Base-by-base conservation (phyloP, 345 rosid species). In the Linum usitatissimum region DNA sequence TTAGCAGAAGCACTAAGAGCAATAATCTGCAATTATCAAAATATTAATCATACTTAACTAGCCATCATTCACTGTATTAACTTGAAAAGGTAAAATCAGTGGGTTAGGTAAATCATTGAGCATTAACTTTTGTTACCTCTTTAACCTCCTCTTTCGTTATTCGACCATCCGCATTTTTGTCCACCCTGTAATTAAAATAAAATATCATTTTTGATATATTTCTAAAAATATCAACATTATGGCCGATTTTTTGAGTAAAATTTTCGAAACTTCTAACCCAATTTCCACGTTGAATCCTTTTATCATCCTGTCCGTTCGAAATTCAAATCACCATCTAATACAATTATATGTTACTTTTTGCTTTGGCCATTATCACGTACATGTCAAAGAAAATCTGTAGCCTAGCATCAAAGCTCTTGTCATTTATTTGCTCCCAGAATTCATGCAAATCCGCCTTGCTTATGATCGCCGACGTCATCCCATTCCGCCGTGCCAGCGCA, bases 361-460 rank as follows among this genome's bases (percentile, higher is more conserved):
- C 28, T 23, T 23, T 2, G 0, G 0, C 10, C 0, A 36, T 20
- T 10, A 19, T 9, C 23, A 14, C 77, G 78, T 80, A 88, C 96
- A 85, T 85, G 78, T 85, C 88, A 70, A 90, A 90, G 79, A 90
- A 90, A 60, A 79, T 83, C 58, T 83, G 91, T 12, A 90, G 79
- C 66, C 95, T 78, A 3, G 81, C 81, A 70, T 90, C 97, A 45
- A 86, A 90, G 72, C 90, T 66, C 60, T 83, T 76, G 56, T 88
- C 91, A 0, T 84, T 67, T 18, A 86, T 83, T 64, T 86, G 86
- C 60, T 80, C 88, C 90, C 95, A 90, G 66, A 90, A 90, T 61
- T 79, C 86, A 9, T 65, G 65, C 54, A 90, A 62, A 70, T 78
- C 74, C 20, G 68, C 68, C 67, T 90, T 90, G 68, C 60, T 78